Base-by-base conservation (phyloP, 1,284 basidiomycete genomes). In the Malassezia obtusa region DNA sequence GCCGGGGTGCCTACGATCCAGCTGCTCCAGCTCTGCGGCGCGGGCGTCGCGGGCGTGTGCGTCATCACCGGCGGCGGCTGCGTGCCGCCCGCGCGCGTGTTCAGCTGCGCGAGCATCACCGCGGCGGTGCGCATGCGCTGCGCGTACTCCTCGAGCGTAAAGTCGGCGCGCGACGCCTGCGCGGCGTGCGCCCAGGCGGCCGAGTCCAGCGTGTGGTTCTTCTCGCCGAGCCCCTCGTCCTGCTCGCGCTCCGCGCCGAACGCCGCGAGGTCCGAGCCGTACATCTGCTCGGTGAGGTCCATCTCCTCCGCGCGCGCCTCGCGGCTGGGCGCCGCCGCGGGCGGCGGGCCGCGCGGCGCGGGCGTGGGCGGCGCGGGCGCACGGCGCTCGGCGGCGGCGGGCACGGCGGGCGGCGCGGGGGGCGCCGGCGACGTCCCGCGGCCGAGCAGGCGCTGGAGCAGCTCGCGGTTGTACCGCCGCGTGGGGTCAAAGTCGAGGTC, bases 71-170 rank as follows among this genome's bases (percentile, higher is more conserved):
- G 64, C 2, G 64, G 62, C 17, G 65, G 65, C n/a, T 58, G 52
- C 30, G 59, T 59, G 1, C 63, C 63, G 45, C 64, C 68, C 31
- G 59, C 64, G 25, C 54, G 59, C 49, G 62, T 64, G 59, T 91
- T 95, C 38, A 99, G 81, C 76, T 99, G 92, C 1, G 92, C 86
- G 21, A 99, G 83, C 92, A 99, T 96, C 65, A 98, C 85, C 3
- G 94, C 92, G 1, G 92, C 92, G 10, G 90, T 96, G 14, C 89
- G 84, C 92, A 98, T 98, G 38, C 92, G 83, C 67, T 95, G 88
- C 0, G 92, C 92, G 73, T 98, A 98, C 64, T 98, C 92, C 68
- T 98, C 91, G 26, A 98, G 59, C 11, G 68, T 68, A 38, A 71
- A 68, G 15, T 50, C 63, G 41, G 31, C 55, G 48, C 15, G 59